phyloP scores from a whole-genome alignment of 345 rosid species.

The Gossypium turneri region DNA sequence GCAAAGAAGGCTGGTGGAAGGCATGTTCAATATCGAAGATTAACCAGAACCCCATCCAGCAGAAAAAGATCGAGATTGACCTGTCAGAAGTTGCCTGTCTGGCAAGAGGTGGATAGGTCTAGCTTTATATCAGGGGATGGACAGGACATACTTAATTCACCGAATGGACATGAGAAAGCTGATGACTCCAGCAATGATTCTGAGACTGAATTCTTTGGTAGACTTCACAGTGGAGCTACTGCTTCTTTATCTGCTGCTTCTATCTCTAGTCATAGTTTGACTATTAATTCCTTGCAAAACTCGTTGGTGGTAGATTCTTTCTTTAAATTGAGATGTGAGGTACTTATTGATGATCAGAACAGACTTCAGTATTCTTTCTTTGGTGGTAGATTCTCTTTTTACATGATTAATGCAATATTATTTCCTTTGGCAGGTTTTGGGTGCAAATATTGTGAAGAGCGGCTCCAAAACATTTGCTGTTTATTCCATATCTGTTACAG shows the following conservation, averaged over 20 bases:
- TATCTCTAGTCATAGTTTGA: constrained; percentile 32
- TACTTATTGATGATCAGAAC: constrained; percentile 31
- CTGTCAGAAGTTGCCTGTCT: constrained; percentile 39
- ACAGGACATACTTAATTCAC: constrained; percentile 50
- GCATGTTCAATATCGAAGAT: constrained; percentile 45
- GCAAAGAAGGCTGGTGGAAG: constrained; percentile 46
- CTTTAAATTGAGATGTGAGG: constrained; percentile 93
- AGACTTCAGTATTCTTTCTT: not conserved
- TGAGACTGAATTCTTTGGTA: constrained; percentile 51
- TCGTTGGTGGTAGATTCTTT: constrained; percentile 71
- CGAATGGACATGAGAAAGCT: constrained; percentile 32
- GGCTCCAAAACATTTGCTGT: constrained; percentile 88
- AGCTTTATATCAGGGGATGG: constrained; percentile 83
- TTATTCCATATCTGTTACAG: constrained; percentile 86
- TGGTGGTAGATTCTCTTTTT: constrained; percentile 3
- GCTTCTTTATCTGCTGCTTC: constrained; percentile 62
- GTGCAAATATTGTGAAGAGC: constrained; percentile 94
- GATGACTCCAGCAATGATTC: constrained; percentile 72
- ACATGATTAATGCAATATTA: constrained; percentile 15
- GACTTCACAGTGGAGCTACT: constrained; percentile 62
- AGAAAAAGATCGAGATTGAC: constrained; percentile 66
- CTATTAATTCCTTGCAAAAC: constrained; percentile 40
- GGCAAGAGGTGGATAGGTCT: constrained; percentile 79
- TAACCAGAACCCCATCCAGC: constrained; percentile 41
- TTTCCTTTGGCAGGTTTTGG: constrained; percentile 72